phyloP scores from a whole-genome alignment of 2,329 filamentous ascomycete genomes.

The Colletotrichum echinochloae region DNA sequence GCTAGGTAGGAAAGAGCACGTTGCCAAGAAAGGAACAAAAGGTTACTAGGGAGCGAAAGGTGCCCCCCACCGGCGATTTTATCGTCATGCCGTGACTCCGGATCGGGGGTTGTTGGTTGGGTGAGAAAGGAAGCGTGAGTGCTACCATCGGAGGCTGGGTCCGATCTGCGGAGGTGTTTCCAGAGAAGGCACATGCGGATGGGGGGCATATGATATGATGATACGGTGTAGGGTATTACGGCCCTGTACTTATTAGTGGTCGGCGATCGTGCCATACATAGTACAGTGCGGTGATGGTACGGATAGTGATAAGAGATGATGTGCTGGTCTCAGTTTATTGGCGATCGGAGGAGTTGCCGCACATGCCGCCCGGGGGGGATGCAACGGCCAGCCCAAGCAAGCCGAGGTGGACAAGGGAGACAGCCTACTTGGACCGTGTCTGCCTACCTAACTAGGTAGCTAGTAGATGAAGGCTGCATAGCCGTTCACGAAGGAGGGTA shows the following conservation, averaged over 20 bases:
- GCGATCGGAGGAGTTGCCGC: slow-evolving; percentile 11
- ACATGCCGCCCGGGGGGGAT: slow-evolving; percentile 2
- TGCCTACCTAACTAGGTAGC: neutral
- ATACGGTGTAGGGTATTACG: too few relatives aligned
- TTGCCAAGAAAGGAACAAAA: slow-evolving; percentile 1
- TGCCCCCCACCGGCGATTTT: neutral
- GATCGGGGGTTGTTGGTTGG: neutral
- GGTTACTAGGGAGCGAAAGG: slow-evolving; percentile 1
- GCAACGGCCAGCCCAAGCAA: neutral
- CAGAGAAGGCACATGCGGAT: neutral
- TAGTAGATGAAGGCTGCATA: neutral
- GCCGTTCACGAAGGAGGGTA: neutral
- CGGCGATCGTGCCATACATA: neutral
- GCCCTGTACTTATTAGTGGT: neutral
- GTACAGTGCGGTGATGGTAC: neutral
- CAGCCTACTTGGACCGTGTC: neutral
- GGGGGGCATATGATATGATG: neutral
- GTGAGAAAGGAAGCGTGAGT: neutral
- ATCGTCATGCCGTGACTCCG: neutral
- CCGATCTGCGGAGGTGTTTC: slow-evolving; percentile 13
- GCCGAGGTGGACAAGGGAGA: neutral
- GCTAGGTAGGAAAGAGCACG: too few relatives aligned
- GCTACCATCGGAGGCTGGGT: neutral
- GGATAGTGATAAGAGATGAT: slow-evolving; percentile 12
- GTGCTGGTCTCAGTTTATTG: slow-evolving; percentile 16